Base-by-base conservation (phyloP, 805 yeast genomes). In the Ogataea paradorogensis region DNA sequence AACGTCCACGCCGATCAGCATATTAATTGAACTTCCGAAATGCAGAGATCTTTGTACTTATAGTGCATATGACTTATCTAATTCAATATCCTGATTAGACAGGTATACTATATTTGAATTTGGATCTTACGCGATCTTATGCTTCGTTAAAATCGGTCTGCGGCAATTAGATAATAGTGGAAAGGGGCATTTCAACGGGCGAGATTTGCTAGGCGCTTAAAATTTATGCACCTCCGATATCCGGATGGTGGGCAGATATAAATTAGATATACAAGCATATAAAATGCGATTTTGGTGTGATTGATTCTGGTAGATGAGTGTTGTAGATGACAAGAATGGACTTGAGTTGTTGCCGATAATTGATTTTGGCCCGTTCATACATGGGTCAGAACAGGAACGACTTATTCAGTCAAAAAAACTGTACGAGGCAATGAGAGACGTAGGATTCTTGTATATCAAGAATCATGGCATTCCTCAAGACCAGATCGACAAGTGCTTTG, bases 1-100 rank as follows among this genome's bases (percentile, higher is more conserved):
- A 30, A 73, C 76, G 50, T 73, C 78, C 14, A 73, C 68, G 16
- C 77, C 78, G 25, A 72, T 63, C 7, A 67, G 31, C 37, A 42
- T 23, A 23, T 4, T 11, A 23, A 11, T 23, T 7, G 9, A 21
- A 21, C 7, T 7, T 21, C 9, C 9, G 24, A 7, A 21, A 21
- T n/a, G n/a, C n/a, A n/a, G n/a, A n/a, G n/a, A n/a, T n/a, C n/a
- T n/a, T n/a, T n/a, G n/a, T n/a, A n/a, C n/a, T n/a, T n/a, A n/a
- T n/a, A n/a, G n/a, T 18, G 20, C 20, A 5, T 18, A 18, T 18
- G 6, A 5, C 6, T 18, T 18, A 18, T 18, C 20, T 6, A 18
- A 18, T 18, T 18, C 20, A 5, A 18, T 6, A 5, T 18, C 20
- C 20, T 6, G 20, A 18, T 18, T 18, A 18, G 20, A 18, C 20